Conservation (phyloP, 257 asterid genomes). For the Euphrasia confusa region DNA sequence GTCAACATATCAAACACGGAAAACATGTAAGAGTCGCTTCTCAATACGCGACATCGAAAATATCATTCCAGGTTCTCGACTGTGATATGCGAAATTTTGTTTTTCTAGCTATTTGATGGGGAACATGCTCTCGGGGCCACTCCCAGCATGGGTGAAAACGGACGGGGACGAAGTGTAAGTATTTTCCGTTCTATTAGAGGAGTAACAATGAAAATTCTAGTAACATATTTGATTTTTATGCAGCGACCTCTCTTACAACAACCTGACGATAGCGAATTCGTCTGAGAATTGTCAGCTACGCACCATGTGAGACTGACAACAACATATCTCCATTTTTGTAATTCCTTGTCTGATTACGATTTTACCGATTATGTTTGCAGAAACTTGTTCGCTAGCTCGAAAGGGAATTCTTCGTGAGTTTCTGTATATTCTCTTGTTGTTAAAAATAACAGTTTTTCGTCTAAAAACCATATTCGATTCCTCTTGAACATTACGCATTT, state of each 20-base stretch:
- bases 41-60: no score
- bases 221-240: slow-evolving; percentile 16
- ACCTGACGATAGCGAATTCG: slow-evolving; percentile 34
- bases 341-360: slow-evolving; percentile 18
- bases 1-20: slow-evolving; percentile 20
- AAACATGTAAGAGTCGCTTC: slow-evolving; percentile 39
- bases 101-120: slow-evolving; percentile 56
- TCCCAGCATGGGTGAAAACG: slow-evolving; percentile 51
- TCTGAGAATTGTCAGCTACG: slow-evolving; percentile 34
- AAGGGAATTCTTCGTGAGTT: slow-evolving; percentile 49
- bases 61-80: no score
- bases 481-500: no score
- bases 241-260: slow-evolving; percentile 72
- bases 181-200: no score
- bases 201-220: no score
- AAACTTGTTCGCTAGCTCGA: slow-evolving; percentile 59
- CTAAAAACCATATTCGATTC: no score
- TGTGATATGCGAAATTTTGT: no score
- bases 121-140: slow-evolving; percentile 42
- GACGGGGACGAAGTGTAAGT: slow-evolving; percentile 40
- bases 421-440: neutral
- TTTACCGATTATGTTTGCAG: slow-evolving; percentile 30
- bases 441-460: neutral
- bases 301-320: slow-evolving; percentile 39
- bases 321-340: neutral